Percentiles rank a stretch among this genome's conserved stretches.
These are phyloP conservation scores for Colletotrichum musae DNA, from an alignment of 2,329 filamentous ascomycete genomes.

Conservation along the genomic window DNA sequence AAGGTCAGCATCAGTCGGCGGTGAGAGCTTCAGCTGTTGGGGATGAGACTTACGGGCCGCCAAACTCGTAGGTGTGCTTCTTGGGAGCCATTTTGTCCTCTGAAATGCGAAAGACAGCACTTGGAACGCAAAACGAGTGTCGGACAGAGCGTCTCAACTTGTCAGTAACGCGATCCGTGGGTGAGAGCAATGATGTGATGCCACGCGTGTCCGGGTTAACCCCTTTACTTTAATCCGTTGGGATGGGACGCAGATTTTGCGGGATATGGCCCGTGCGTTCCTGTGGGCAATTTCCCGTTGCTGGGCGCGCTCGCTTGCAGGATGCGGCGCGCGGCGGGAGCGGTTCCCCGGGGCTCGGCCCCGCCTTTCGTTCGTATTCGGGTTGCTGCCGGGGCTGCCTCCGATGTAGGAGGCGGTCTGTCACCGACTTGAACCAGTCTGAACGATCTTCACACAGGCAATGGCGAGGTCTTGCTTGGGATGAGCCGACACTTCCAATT, in stretches of 20 bases:
- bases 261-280: constrained; percentile 11
- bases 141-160: not conserved
- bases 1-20: not conserved
- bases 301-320: constrained; percentile 14
- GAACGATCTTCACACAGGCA: not conserved
- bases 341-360: not conserved
- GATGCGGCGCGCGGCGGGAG: not conserved
- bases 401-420: too few relatives aligned
- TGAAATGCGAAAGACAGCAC: too few relatives aligned
- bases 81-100: constrained; percentile 19
- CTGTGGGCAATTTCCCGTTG: constrained; percentile 26
- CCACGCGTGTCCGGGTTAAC: constrained; percentile 6
- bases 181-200: not conserved
- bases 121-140: not conserved
- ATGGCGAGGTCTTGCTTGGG: too few relatives aligned
- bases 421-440: not conserved
- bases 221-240: constrained; percentile 30
- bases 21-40: not conserved
- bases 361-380: constrained; percentile 31
- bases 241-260: constrained; percentile 14
- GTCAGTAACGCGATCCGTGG: not conserved
- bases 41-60: constrained; percentile 49
- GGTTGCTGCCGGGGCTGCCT: constrained; percentile 3
- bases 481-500: too few relatives aligned
- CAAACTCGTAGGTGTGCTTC: constrained; percentile 49